Percentiles rank a stretch among this genome's conserved stretches.
These are phyloP conservation scores for Paradendryphiella salina DNA, from an alignment of 2,329 filamentous ascomycete species.

Conservation along the genomic window DNA sequence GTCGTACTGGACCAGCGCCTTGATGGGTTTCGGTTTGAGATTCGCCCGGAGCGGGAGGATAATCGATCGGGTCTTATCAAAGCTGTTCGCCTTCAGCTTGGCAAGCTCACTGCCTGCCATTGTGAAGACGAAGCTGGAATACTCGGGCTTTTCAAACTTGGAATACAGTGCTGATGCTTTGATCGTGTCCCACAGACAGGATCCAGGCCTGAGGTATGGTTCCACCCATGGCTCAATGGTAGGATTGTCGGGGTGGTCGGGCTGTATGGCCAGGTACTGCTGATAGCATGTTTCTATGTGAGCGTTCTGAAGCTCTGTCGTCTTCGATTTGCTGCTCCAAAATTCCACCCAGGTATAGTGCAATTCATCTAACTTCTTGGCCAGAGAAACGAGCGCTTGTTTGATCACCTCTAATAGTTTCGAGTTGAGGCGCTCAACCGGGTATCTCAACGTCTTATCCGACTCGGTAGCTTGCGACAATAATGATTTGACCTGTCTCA, in stretches of 20 bases:
- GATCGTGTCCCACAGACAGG: slow-evolving; percentile 50
- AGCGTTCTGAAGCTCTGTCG: slow-evolving; percentile 14
- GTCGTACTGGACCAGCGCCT: slow-evolving; percentile 14
- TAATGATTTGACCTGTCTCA: slow-evolving; percentile 28
- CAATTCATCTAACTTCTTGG: slow-evolving; percentile 2
- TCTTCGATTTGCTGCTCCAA: slow-evolving; percentile 1
- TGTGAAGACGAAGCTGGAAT: slow-evolving; percentile 40
- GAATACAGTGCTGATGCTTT: slow-evolving; percentile 52
- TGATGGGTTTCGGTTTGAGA: slow-evolving; percentile 41
- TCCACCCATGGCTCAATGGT: slow-evolving; percentile 19
- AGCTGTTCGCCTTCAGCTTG: slow-evolving; percentile 39
- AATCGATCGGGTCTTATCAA: slow-evolving; percentile 18
- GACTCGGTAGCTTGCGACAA: slow-evolving; percentile 31
- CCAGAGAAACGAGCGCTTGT: slow-evolving; percentile 14
- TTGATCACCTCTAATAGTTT: slow-evolving; percentile 9
- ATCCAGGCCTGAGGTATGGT: slow-evolving; percentile 15
- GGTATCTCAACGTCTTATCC: slow-evolving; percentile 24
- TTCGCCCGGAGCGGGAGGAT: slow-evolving; percentile 26
- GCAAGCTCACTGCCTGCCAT: slow-evolving; percentile 50
- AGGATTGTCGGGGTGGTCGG: slow-evolving; percentile 13
- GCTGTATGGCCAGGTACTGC: slow-evolving; percentile 27
- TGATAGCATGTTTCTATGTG: slow-evolving; percentile 25
- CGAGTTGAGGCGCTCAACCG: slow-evolving; percentile 2
- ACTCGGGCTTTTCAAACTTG: slow-evolving; percentile 20
- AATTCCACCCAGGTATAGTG: slow-evolving; percentile 11